Conservation (phyloP, 2,329 filamentous ascomycete genomes). For the Claviceps sp. region DNA sequence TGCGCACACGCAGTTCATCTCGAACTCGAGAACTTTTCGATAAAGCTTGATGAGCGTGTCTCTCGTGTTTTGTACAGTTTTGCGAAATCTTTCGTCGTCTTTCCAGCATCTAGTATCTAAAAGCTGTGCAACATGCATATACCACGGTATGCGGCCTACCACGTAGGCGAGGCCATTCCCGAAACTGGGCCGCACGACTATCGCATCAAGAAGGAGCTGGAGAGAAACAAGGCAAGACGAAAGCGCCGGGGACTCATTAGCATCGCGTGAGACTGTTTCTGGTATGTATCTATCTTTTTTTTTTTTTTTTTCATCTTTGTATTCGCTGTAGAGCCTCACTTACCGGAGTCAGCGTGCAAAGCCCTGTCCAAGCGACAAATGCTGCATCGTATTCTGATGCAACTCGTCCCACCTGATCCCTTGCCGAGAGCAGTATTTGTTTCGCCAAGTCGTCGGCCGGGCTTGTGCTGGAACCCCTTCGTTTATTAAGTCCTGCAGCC, state of each 20-base stretch:
- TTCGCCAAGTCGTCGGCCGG: conserved; percentile 16
- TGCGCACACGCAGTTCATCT: conserved; percentile 27
- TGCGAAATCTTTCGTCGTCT: conserved; percentile 11
- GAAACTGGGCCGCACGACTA: conserved; percentile 19
- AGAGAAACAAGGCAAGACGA: neutral
- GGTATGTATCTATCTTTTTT: neutral
- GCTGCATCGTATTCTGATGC: conserved; percentile 15
- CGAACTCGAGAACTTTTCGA: conserved; percentile 21
- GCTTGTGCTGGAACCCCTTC: conserved; percentile 15
- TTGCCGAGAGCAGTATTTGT: conserved; percentile 15
- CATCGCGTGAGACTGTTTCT: neutral
- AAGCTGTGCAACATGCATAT: conserved; percentile 18
- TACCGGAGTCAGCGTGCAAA: conserved; percentile 25
- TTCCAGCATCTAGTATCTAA: conserved; percentile 13
- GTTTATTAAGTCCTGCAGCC: conserved; percentile 16
- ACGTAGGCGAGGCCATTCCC: conserved; percentile 18
- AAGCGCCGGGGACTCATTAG: neutral
- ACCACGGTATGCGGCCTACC: conserved; percentile 20
- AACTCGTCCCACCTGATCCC: conserved; percentile 14
- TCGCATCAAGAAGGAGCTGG: conserved; percentile 23
- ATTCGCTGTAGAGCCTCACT: neutral
- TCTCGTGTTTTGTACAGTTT: conserved; percentile 9
- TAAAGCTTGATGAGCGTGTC: conserved; percentile 17
- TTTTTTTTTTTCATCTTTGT: neutral
- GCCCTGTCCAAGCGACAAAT: conserved; percentile 22